Conservation (phyloP, 2,329 filamentous ascomycete species). For the Fusarium sp. region DNA sequence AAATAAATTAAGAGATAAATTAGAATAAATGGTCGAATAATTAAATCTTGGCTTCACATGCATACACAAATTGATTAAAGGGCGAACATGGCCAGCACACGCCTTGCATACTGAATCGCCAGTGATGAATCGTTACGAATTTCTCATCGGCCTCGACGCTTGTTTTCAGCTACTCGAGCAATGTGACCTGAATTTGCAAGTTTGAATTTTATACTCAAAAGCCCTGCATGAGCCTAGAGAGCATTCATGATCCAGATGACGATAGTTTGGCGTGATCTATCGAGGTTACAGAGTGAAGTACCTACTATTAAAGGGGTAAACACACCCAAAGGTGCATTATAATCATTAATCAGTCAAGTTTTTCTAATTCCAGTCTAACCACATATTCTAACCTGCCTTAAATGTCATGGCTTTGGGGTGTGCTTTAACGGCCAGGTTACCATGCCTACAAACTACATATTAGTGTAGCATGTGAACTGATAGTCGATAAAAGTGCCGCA, state of each 20-base stretch:
- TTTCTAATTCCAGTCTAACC: too few relatives aligned
- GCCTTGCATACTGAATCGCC: not conserved
- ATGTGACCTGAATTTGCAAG: not conserved
- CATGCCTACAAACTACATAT: not conserved
- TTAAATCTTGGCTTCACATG: not conserved
- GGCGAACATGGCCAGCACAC: not conserved
- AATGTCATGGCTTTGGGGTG: not conserved
- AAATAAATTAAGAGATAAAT: constrained; percentile 11
- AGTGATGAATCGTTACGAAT: constrained; percentile 4
- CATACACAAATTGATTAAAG: not conserved
- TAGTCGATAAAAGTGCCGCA: not conserved
- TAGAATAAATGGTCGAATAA: constrained; percentile 5
- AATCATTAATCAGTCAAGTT: not conserved
- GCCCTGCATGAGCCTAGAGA: not conserved
- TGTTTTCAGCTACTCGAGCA: not conserved
- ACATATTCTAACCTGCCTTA: too few relatives aligned
- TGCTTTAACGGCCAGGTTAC: constrained; percentile 1
- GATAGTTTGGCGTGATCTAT: constrained; percentile 7
- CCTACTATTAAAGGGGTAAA: too few relatives aligned
- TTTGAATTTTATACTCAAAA: too few relatives aligned
- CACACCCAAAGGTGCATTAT: not conserved
- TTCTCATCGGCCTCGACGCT: not conserved
- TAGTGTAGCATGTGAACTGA: constrained; percentile 2
- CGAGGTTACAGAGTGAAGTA: too few relatives aligned
- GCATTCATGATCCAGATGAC: constrained; percentile 1